phyloP scores from a whole-genome alignment of 768 basidiomycete species.

The Hygrophorus pudorinus region DNA sequence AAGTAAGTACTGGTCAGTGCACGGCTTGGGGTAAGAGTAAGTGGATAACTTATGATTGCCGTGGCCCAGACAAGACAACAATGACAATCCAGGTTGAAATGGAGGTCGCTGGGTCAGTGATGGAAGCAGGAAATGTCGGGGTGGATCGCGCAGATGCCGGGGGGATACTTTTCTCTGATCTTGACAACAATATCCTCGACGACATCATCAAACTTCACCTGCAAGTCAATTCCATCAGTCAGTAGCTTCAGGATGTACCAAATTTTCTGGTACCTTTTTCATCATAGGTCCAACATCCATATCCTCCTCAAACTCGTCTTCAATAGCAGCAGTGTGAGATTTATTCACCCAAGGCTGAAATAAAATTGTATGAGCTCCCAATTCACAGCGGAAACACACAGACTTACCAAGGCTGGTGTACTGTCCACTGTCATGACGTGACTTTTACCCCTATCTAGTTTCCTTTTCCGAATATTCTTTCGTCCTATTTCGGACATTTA shows the following conservation, averaged over 20 bases:
- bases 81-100: not conserved
- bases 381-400: not conserved
- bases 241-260: no score
- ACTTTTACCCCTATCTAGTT: no score
- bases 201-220: not conserved
- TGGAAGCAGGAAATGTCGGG: constrained; percentile 1
- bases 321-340: not conserved
- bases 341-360: not conserved
- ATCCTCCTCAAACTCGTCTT: not conserved
- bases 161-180: not conserved
- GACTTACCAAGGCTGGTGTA: not conserved
- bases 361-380: no score
- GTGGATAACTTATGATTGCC: no score
- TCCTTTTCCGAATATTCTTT: no score
- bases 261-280: no score
- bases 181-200: not conserved
- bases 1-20: no score
- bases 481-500: no score
- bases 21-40: no score
- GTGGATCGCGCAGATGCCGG: not conserved
- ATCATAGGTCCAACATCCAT: not conserved
- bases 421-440: not conserved
- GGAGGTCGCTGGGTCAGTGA: not conserved
- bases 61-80: no score
- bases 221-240: no score